Percentiles rank a stretch among this genome's conserved stretches.
Conservation (phyloP, 192 early-diverging fungal genomes). For the Spizellomyces sp. region DNA sequence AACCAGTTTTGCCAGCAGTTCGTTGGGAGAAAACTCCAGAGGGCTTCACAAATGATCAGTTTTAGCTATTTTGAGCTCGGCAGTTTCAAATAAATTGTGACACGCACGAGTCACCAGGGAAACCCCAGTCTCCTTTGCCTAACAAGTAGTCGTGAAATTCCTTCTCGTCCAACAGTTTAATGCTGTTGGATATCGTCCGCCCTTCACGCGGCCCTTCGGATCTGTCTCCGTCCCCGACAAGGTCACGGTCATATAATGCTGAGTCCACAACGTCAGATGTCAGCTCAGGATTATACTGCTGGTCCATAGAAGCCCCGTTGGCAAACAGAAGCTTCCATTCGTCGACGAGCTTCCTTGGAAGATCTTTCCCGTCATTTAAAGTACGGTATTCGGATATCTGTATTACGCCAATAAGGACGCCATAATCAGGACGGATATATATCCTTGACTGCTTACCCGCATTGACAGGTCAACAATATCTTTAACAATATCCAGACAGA, state of each 20-base stretch:
- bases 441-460: slow-evolving; percentile 38
- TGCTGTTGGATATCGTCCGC: slow-evolving; percentile 22
- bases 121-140: slow-evolving; percentile 49
- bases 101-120: not conserved
- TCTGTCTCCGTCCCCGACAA: slow-evolving; percentile 12
- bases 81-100: too few species aligned
- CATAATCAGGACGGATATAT: not conserved
- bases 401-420: not conserved
- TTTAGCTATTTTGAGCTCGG: too few species aligned
- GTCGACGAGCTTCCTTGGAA: slow-evolving; percentile 47
- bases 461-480: slow-evolving; percentile 53
- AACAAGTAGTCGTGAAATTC: slow-evolving; percentile 59
- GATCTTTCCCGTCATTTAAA: slow-evolving; percentile 53
- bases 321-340: slow-evolving; percentile 64
- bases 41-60: not conserved
- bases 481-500: slow-evolving; percentile 42
- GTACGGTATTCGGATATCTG: slow-evolving; percentile 56
- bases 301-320: slow-evolving; percentile 40
- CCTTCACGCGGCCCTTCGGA: slow-evolving; percentile 8
- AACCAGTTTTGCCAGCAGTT: slow-evolving; percentile 44
- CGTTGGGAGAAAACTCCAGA: slow-evolving; percentile 34
- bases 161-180: slow-evolving; percentile 51
- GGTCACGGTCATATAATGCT: not conserved
- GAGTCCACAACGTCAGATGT: slow-evolving; percentile 40
- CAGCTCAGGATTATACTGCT: slow-evolving; percentile 41